phyloP scores from a whole-genome alignment of 2,329 filamentous ascomycete genomes.

The Trichoderma afroharzianum region DNA sequence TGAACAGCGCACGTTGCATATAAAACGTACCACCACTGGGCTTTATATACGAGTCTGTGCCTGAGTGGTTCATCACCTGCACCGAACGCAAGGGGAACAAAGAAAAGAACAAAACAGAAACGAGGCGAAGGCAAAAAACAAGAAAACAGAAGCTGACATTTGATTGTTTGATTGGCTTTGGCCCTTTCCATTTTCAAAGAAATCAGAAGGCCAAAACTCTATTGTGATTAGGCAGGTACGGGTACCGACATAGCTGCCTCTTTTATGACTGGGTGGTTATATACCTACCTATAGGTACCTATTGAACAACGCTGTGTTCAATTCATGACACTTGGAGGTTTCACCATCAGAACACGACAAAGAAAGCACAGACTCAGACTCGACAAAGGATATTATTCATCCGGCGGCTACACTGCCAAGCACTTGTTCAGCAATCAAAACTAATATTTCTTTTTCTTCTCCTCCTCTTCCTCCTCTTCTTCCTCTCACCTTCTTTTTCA shows the following conservation, averaged over 20 bases:
- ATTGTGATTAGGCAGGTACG: not conserved
- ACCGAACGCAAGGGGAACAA: not conserved
- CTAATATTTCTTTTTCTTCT: not conserved
- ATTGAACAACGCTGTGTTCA: not conserved
- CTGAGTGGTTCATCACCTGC: not conserved
- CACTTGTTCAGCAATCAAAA: not conserved
- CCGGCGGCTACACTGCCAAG: not conserved
- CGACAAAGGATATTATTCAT: not conserved
- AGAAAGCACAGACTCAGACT: not conserved
- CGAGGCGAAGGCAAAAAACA: not conserved
- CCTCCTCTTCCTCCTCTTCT: not conserved
- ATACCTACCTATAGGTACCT: too few species aligned
- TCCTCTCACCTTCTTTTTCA: not conserved
- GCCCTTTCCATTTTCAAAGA: not conserved
- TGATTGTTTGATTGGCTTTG: not conserved
- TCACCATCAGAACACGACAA: not conserved
- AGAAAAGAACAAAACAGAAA: not conserved
- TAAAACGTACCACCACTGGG: not conserved
- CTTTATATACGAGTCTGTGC: not conserved
- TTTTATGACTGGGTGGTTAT: not conserved
- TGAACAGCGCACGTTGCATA: not conserved
- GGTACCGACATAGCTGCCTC: slow-evolving; percentile 28
- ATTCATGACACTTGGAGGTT: not conserved
- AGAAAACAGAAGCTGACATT: not conserved
- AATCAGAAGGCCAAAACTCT: not conserved